Percentiles rank a stretch among this genome's conserved stretches.
phyloP scores from a whole-genome alignment of 352 stramenopile genomes.

The Globisporangium heterothallicum region DNA sequence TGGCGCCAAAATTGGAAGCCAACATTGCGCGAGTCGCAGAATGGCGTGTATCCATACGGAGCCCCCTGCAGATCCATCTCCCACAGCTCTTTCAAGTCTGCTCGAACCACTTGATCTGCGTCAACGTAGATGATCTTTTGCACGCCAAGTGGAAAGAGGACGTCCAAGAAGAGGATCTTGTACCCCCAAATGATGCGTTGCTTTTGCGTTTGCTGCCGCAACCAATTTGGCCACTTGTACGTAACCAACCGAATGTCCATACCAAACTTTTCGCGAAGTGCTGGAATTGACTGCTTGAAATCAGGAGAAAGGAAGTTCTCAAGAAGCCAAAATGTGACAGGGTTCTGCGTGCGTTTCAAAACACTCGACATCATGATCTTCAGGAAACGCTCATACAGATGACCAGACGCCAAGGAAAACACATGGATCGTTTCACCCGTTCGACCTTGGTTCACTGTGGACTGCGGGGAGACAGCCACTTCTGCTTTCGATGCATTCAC shows the following conservation, averaged over 20 bases:
- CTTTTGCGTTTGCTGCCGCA: constrained; percentile 98
- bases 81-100: constrained; percentile 98
- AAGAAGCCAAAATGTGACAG: constrained; percentile 99
- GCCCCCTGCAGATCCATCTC: constrained; percentile 96
- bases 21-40: constrained; percentile 96
- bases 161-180: constrained; percentile 99
- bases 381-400: constrained; percentile 98
- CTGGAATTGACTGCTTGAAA: constrained; percentile 95
- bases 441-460: constrained; percentile 20
- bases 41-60: constrained; percentile 98
- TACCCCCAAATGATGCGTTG: constrained; percentile 99
- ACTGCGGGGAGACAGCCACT: neutral
- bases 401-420: constrained; percentile 96
- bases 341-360: constrained; percentile 93
- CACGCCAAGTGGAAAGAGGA: constrained; percentile 98
- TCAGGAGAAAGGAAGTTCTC: constrained; percentile 98
- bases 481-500: constrained; percentile 8
- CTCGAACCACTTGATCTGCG: constrained; percentile 97
- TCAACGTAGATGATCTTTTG: constrained; percentile 99
- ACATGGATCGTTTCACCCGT: constrained; percentile 96
- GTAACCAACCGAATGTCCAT: constrained; percentile 99
- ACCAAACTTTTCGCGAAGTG: constrained; percentile 89
- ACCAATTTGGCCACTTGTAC: constrained; percentile 99
- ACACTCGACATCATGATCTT: constrained; percentile 99
- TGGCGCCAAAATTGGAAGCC: constrained; percentile 98